Percentiles rank a stretch among this genome's conserved stretches.
These are phyloP conservation scores for Flaveria bidentis DNA, from an alignment of 129 eudicot species.

Conservation along the genomic window DNA sequence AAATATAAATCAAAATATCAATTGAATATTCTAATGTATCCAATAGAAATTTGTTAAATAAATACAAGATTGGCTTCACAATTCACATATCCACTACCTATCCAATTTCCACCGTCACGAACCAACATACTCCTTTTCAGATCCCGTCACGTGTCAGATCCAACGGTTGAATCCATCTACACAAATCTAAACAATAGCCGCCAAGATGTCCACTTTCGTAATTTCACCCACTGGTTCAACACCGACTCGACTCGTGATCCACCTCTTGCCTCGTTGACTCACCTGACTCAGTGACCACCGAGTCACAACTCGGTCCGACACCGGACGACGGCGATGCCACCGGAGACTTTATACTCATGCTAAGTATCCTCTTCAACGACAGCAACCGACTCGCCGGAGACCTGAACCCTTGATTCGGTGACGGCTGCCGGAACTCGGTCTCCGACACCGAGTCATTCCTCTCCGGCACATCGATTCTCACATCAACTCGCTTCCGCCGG, in stretches of 20 bases:
- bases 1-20: too few relatives aligned
- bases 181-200: background rate
- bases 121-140: background rate
- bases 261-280: slow-evolving; percentile 36
- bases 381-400: slow-evolving; percentile 62
- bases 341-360: slow-evolving; percentile 49
- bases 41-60: background rate
- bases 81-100: background rate
- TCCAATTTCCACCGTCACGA: background rate
- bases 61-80: background rate
- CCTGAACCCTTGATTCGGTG: slow-evolving; percentile 52
- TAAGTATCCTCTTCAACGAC: slow-evolving; percentile 68
- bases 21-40: too few relatives aligned
- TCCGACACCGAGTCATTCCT: slow-evolving; percentile 33
- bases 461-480: slow-evolving; percentile 58
- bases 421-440: slow-evolving; percentile 45
- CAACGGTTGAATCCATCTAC: background rate
- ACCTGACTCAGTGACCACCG: slow-evolving; percentile 39
- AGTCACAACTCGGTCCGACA: slow-evolving; percentile 48
- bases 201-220: slow-evolving; percentile 17
- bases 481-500: slow-evolving; percentile 56
- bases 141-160: background rate
- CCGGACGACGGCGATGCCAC: slow-evolving; percentile 48
- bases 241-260: slow-evolving; percentile 21
- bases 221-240: background rate